These are phyloP conservation scores for Colletotrichum scovillei DNA, from an alignment of 2,329 filamentous ascomycete species.

Conservation along the genomic window DNA sequence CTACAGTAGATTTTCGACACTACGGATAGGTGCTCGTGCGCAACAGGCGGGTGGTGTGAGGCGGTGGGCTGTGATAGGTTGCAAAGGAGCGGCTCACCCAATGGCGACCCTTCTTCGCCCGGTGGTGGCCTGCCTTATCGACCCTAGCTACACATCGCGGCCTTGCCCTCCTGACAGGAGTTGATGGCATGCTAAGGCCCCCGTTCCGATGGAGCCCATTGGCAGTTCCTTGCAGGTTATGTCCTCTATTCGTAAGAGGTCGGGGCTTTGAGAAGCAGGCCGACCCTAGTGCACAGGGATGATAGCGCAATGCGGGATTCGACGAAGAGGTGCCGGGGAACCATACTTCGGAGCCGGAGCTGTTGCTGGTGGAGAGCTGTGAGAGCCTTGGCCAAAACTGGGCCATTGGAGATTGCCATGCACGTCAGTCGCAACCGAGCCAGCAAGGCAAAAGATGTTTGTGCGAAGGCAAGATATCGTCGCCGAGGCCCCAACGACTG, in stretches of 20 bases:
- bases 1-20: constrained; percentile 6
- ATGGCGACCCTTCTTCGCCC: not conserved
- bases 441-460: constrained; percentile 3
- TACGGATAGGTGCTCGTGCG: constrained; percentile 11
- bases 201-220: constrained; percentile 34
- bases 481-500: not conserved
- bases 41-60: constrained; percentile 18
- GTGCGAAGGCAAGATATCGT: not conserved
- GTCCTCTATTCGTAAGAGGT: not conserved
- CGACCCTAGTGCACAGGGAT: constrained; percentile 27
- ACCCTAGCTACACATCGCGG: constrained; percentile 24
- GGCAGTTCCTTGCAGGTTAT: constrained; percentile 1
- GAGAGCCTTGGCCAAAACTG: constrained; percentile 18
- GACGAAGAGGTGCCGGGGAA: constrained; percentile 27
- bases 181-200: constrained; percentile 14
- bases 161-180: constrained; percentile 24
- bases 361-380: constrained; percentile 7
- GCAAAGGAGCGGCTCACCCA: not conserved
- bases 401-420: constrained; percentile 2
- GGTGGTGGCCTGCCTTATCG: not conserved
- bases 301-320: constrained; percentile 35
- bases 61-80: constrained; percentile 10
- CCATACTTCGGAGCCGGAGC: constrained; percentile 15
- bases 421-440: constrained; percentile 24
- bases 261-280: constrained; percentile 1